Evolutionary conservation across 345 rosid genomes (phyloP), one percentile per base, ranked within the genome.

Genomic region (Abelmoschus esculentus): DNA sequence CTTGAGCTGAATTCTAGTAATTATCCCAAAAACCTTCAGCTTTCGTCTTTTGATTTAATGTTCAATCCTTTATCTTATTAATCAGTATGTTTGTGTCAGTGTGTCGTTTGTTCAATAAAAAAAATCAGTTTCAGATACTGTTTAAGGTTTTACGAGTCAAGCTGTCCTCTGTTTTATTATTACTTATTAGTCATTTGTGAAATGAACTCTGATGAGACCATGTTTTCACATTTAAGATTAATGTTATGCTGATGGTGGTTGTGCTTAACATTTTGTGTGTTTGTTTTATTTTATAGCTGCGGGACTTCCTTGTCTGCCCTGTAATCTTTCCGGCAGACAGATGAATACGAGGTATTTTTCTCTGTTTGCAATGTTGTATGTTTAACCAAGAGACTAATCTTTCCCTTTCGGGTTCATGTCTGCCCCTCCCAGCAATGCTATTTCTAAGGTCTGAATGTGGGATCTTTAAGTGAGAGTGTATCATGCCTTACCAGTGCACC

Each of bases 341-440:
- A 72, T 28, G 55, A 68, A 8, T 13, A 67, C 34, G 60, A 76
- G 79, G 76, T 76, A 68, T 72, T 67, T 76, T 59, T 15, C 15
- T 46, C 26, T 60, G 53, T 19, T 47, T 31, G 11, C 8, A 61
- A 15, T 29, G 26, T 44, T 13, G 36, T 32, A 32, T 32, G 36
- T 32, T 32, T 32, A 32, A 4, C 36, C 36, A 32, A 32, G 36
- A n/a, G n/a, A n/a, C n/a, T n/a, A n/a, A n/a, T n/a, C n/a, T n/a
- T n/a, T n/a, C n/a, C n/a, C n/a, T n/a, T n/a, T 38, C 36, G 36
- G 36, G 36, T 32, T 32, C 36, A 4, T 32, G 36, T 32, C 36
- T 32, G 36, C 36, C 5, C 34, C 36, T 32, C 36, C 36, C 36
- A 32, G 36, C 36, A 32, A 32, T 32, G 36, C 36, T 5, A 32